Conservation (phyloP, 2,329 filamentous ascomycete species). For the Fusarium agapanthi region DNA sequence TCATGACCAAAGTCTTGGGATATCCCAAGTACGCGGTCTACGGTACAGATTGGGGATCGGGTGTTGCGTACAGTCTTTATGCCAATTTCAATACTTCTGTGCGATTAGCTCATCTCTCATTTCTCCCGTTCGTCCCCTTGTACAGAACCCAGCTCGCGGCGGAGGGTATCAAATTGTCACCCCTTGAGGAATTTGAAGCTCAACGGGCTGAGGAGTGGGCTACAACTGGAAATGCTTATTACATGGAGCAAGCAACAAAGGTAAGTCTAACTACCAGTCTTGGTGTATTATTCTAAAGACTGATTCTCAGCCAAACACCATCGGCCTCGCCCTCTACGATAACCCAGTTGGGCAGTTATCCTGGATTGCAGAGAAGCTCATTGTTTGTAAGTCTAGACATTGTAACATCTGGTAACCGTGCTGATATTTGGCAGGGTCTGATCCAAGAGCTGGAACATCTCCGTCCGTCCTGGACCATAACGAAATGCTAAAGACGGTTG, state of each 20-base stretch:
- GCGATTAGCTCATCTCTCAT: not conserved
- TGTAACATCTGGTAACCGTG: accelerated
- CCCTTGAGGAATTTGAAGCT: not conserved
- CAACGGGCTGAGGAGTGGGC: not conserved
- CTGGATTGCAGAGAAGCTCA: not conserved
- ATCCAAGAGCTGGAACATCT: not conserved
- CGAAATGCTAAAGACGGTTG: not conserved
- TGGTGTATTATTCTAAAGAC: not conserved
- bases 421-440: not conserved
- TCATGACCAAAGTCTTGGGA: not conserved
- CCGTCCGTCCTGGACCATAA: not conserved
- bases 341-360: not conserved
- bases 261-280: not conserved
- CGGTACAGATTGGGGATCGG: not conserved
- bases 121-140: not conserved
- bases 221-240: not conserved
- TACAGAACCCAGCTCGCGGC: not conserved
- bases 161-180: not conserved
- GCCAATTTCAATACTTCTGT: not conserved
- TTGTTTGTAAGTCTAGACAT: not conserved
- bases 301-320: not conserved
- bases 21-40: not conserved
- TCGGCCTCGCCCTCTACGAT: not conserved
- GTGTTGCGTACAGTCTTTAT: not conserved
- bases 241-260: not conserved